Conservation (phyloP, 805 yeast genomes). For the Torulaspora quercuum region DNA sequence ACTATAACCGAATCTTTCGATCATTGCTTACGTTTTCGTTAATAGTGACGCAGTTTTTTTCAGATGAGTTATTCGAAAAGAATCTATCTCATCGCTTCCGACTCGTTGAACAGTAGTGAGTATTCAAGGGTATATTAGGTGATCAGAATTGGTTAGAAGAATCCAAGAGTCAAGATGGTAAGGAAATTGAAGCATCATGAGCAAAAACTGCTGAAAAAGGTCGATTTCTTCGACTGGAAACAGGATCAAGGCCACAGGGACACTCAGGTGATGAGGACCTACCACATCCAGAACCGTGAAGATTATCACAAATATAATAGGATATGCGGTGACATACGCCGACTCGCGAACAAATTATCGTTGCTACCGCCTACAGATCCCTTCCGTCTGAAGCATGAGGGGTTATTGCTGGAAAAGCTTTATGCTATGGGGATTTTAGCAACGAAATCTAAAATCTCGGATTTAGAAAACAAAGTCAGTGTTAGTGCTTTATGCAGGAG, state of each 20-base stretch:
- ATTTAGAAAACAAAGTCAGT: constrained; percentile 84
- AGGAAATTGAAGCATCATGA: constrained; percentile 92
- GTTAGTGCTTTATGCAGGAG: constrained; percentile 92
- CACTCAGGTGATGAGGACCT: constrained; percentile 92
- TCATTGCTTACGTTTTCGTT: no score
- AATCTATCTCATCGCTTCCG: constrained; percentile 23
- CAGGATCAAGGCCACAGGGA: constrained; percentile 94
- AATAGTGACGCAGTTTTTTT: constrained; percentile 3
- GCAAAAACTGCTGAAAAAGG: constrained; percentile 89
- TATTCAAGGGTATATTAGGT: no score
- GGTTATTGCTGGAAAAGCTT: constrained; percentile 78
- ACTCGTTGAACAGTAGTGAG: no score
- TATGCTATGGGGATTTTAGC: constrained; percentile 85
- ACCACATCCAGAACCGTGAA: constrained; percentile 90
- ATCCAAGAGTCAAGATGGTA: constrained; percentile 57
- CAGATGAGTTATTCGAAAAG: constrained; percentile 1
- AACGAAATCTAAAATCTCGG: constrained; percentile 85
- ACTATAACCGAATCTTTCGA: no score
- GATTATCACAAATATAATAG: constrained; percentile 93
- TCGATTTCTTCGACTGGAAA: constrained; percentile 96
- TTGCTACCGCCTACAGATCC: constrained; percentile 85
- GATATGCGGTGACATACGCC: constrained; percentile 87
- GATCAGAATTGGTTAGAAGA: no score
- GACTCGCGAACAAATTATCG: constrained; percentile 81
- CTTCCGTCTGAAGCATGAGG: constrained; percentile 82